These are phyloP conservation scores for Taxillus chinensis DNA, from an alignment of 164 flowering plant species.

Conservation along the genomic window DNA sequence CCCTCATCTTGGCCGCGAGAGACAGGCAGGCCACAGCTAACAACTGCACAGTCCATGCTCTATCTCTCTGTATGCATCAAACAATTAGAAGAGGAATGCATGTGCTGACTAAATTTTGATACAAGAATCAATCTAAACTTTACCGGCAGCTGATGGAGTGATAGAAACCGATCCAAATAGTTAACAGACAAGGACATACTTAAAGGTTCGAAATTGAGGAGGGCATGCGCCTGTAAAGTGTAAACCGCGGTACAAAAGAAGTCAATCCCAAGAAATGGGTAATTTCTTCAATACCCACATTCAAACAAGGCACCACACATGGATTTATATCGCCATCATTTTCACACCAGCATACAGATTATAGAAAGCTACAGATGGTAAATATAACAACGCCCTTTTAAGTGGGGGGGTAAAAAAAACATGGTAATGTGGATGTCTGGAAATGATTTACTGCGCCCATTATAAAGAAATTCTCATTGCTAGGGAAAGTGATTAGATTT, in stretches of 20 bases:
- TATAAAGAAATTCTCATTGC: no score
- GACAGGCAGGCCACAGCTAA: slow-evolving; percentile 38
- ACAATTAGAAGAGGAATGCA: not conserved
- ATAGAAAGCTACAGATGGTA: no score
- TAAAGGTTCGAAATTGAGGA: slow-evolving; percentile 32
- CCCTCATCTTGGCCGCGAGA: slow-evolving; percentile 38
- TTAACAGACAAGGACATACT: slow-evolving; percentile 25
- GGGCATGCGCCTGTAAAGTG: slow-evolving; percentile 46
- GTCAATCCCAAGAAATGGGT: not conserved
- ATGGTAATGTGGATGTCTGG: no score
- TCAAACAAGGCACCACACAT: no score
- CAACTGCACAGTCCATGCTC: slow-evolving; percentile 27
- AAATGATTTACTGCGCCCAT: no score
- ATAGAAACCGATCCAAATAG: slow-evolving; percentile 37
- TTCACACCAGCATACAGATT: no score
- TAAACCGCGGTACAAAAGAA: slow-evolving; percentile 1
- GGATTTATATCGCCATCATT: no score
- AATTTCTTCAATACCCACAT: no score
- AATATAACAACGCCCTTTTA: no score
- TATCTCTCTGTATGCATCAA: slow-evolving; percentile 13
- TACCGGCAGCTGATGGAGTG: slow-evolving; percentile 27
- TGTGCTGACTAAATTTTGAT: not conserved
- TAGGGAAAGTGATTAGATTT: no score
- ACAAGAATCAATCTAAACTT: slow-evolving; percentile 13
- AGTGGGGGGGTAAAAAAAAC: no score